Percentiles rank a stretch among this genome's conserved stretches.
phyloP scores from a whole-genome alignment of 768 basidiomycete species.

The Harrya chromipes region DNA sequence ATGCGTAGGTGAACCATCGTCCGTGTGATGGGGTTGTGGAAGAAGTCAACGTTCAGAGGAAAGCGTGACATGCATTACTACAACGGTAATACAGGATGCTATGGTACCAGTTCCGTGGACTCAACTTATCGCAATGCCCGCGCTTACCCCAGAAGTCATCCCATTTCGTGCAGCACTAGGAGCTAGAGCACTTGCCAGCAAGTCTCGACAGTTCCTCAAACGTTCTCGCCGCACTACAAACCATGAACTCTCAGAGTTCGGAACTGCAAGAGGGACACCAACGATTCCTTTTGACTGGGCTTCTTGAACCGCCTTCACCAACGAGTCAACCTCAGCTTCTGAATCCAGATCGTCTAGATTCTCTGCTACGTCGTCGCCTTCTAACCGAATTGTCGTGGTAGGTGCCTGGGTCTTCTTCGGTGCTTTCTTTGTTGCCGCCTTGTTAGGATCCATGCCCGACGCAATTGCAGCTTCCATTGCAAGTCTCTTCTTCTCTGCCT shows the following conservation, averaged over 20 bases:
- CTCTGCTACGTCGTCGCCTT: slow-evolving; percentile 61
- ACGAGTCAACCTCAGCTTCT: slow-evolving; percentile 77
- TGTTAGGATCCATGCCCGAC: slow-evolving; percentile 49
- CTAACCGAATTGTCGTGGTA: slow-evolving; percentile 47
- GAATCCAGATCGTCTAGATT: slow-evolving; percentile 81
- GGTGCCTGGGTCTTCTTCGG: slow-evolving; percentile 61
- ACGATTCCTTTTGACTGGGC: slow-evolving; percentile 58
- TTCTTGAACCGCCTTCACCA: slow-evolving; percentile 57
- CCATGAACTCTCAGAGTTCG: slow-evolving; percentile 75
- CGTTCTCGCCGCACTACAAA: slow-evolving; percentile 76
- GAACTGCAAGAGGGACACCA: slow-evolving; percentile 65
- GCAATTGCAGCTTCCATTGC: slow-evolving; percentile 69
- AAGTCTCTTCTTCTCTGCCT: slow-evolving; percentile 75
- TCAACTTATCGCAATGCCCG: slow-evolving; percentile 23
- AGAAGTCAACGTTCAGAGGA: neutral
- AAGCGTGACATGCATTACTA: neutral
- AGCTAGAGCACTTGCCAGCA: slow-evolving; percentile 51
- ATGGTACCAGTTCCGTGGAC: too few relatives aligned
- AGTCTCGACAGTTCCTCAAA: slow-evolving; percentile 51
- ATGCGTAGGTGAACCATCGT: slow-evolving; percentile 67
- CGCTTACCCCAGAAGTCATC: slow-evolving; percentile 14
- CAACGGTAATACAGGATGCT: too few relatives aligned
- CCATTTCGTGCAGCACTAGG: slow-evolving; percentile 22
- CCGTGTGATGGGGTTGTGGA: neutral
- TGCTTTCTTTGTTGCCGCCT: slow-evolving; percentile 51